phyloP scores from a whole-genome alignment of 768 basidiomycete genomes.

The Suillus bovinus region DNA sequence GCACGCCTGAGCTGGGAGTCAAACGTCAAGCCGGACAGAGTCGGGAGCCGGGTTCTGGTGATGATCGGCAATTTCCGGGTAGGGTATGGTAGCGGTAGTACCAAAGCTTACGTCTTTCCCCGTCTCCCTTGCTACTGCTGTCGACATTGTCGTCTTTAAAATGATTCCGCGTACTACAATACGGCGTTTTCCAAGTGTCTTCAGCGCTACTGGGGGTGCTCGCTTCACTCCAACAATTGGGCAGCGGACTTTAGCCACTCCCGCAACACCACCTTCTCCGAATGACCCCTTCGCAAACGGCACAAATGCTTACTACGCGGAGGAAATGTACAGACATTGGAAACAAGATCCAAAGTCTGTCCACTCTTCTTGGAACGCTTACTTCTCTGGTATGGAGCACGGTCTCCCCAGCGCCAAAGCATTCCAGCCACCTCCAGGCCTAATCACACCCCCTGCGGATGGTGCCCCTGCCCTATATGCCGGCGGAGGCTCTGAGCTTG shows the following conservation, averaged over 20 bases:
- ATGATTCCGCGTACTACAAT: conserved; percentile 42
- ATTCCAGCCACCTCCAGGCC: conserved; percentile 79
- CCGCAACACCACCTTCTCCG: conserved; percentile 59
- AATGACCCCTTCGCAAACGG: conserved; percentile 92
- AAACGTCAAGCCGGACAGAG: background rate
- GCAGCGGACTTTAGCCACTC: conserved; percentile 46
- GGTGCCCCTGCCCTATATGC: conserved; percentile 79
- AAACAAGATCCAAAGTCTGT: conserved; percentile 88
- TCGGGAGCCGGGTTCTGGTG: background rate
- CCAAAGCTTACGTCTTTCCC: conserved; percentile 2
- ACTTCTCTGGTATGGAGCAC: conserved; percentile 91
- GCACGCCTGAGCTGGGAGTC: too few relatives aligned
- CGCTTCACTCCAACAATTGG: conserved; percentile 19
- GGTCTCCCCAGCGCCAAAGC: conserved; percentile 79
- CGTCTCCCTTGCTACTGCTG: background rate
- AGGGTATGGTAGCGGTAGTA: background rate
- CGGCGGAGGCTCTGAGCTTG: conserved; percentile 71
- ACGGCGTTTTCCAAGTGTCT: conserved; percentile 33
- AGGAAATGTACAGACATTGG: conserved; percentile 96
- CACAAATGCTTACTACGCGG: conserved; percentile 93
- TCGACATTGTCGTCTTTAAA: conserved; percentile 4
- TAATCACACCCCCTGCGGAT: conserved; percentile 70
- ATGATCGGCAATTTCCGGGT: conserved; percentile 3
- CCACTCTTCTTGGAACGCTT: conserved; percentile 91
- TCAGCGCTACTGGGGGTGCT: conserved; percentile 23